Evolutionary conservation across 345 rosid genomes (phyloP).

Genomic region (Pseudoturritis turrita): DNA sequence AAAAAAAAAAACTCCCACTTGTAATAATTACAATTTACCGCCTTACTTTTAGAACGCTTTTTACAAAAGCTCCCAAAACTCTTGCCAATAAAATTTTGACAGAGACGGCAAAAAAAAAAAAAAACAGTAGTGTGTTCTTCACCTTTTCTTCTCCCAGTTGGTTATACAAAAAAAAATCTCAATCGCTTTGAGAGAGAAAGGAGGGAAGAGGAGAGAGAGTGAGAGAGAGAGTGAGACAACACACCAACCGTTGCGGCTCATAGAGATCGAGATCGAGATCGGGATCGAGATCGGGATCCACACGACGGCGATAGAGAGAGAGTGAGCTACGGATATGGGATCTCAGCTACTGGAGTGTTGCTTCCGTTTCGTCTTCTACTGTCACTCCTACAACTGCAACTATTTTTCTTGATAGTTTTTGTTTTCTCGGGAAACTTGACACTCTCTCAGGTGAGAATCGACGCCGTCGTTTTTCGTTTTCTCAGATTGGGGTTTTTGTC

Average conservation of each 20-base stretch:
- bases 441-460: slow-evolving; percentile 19
- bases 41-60: background rate
- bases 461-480: background rate
- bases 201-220: slow-evolving; percentile 7
- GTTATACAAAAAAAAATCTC: background rate
- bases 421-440: background rate
- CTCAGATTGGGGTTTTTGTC: background rate
- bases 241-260: slow-evolving; percentile 18
- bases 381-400: slow-evolving; percentile 25
- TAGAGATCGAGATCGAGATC: slow-evolving; percentile 25
- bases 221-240: slow-evolving; percentile 23
- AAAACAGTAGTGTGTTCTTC: slow-evolving; percentile 1
- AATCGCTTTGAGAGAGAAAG: slow-evolving; percentile 14
- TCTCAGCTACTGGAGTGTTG: slow-evolving; percentile 18
- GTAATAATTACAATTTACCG: slow-evolving; percentile 4
- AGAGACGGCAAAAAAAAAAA: background rate
- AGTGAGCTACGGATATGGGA: slow-evolving; percentile 33
- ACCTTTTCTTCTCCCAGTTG: slow-evolving; percentile 9
- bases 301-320: slow-evolving; percentile 25
- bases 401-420: slow-evolving; percentile 14
- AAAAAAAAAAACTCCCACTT: background rate
- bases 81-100: background rate
- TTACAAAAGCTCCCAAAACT: slow-evolving; percentile 9
- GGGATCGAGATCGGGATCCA: slow-evolving; percentile 26
- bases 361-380: slow-evolving; percentile 29